Base-by-base conservation (phyloP, 257 asterid species). In the Verbena officinalis region DNA sequence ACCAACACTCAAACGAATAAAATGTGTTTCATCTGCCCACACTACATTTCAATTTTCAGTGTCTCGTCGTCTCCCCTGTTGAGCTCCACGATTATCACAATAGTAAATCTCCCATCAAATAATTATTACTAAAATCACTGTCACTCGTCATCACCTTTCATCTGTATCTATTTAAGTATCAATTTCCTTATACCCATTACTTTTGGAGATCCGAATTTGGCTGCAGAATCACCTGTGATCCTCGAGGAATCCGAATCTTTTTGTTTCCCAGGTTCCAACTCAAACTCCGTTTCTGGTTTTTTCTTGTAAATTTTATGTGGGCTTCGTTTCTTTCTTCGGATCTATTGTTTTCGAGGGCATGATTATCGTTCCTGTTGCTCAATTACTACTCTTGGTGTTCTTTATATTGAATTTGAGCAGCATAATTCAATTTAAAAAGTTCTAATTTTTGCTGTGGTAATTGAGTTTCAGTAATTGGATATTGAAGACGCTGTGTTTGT, bases 141-240 rank as follows among this genome's bases (percentile, higher is more conserved):
- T 34, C 52, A 19, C 54, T 51, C 15, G 4, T 19, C 36, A 2
- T 40, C 20, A 54, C 44, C 30, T 46, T 21, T 6, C 24, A 19
- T 27, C 33, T 3, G 7, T 23, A 7, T 22, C 16, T 33, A 9
- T 42, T 21, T n/a, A n/a, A n/a, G n/a, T n/a, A n/a, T n/a, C n/a
- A n/a, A n/a, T 43, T 55, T 23, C 19, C 16, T 31, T 19, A 16
- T 36, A 24, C 65, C 30, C 31, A 65, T 54, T 46, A 10, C 3
- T 46, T 33, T 59, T 52, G 73, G 40, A 36, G 77, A 70, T 74
- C 77, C 74, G 34, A 70, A 31, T 66, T 45, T 57, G 67, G 58
- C 69, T 58, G 46, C 51, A 30, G 52, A 62, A 36, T 78, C 75
- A 33, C 22, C 30, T 6, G 17, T 17, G 64, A 67, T 33, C 33